These are phyloP conservation scores for Micractinium conductrix DNA, from an alignment of 139 green algal genomes.

Conservation along the genomic window DNA sequence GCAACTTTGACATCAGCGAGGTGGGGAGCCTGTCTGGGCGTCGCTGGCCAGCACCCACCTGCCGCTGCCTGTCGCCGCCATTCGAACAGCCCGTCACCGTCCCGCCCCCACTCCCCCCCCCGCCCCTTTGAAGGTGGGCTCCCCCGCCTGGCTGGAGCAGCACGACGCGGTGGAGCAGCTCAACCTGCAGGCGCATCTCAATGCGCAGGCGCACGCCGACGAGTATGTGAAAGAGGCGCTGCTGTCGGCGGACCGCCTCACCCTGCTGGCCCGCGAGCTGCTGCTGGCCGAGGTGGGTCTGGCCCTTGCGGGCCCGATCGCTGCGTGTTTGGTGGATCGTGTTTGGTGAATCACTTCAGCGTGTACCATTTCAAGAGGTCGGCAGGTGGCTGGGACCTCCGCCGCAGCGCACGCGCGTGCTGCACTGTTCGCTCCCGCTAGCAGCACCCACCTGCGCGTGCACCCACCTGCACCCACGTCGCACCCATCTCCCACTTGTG, in stretches of 20 bases:
- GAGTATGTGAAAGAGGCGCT: conserved; percentile 90
- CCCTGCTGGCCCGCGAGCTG: conserved; percentile 75
- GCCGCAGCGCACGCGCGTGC: too few relatives aligned
- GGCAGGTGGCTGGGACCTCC: too few relatives aligned
- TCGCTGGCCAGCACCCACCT: too few relatives aligned
- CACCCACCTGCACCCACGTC: too few relatives aligned
- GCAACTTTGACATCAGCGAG: conserved; percentile 57
- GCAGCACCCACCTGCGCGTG: too few relatives aligned
- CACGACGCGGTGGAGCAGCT: conserved; percentile 67
- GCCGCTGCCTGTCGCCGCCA: too few relatives aligned
- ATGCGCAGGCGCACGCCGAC: conserved; percentile 76
- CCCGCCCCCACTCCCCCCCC: not conserved
- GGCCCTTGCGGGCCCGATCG: too few relatives aligned
- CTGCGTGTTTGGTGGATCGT: too few relatives aligned
- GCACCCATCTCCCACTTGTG: not conserved
- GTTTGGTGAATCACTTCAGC: too few relatives aligned
- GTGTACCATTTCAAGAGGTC: too few relatives aligned
- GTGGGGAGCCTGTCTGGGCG: conserved; percentile 6
- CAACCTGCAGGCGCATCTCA: conserved; percentile 84
- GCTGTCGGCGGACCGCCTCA: conserved; percentile 75
- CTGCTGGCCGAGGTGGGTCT: conserved; percentile 75
- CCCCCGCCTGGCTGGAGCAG: conserved; percentile 65
- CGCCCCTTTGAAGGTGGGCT: conserved; percentile 59
- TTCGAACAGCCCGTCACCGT: not conserved
- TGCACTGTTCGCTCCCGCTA: too few relatives aligned